Conservation (phyloP, 352 stramenopile genomes). For the Thraustochytrium striatum region DNA sequence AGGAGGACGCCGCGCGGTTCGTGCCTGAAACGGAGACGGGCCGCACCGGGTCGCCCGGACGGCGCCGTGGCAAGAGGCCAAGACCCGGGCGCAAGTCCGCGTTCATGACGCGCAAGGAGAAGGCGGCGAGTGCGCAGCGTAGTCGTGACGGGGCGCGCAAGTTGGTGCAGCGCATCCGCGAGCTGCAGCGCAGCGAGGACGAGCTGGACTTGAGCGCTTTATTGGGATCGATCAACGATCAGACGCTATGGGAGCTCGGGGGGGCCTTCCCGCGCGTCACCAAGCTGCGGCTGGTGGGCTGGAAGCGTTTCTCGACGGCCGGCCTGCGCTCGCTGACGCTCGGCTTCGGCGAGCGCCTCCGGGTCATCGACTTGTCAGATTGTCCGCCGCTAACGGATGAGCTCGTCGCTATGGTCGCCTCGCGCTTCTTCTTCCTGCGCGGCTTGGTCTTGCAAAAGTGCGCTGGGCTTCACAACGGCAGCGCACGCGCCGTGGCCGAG, state of each 20-base stretch:
- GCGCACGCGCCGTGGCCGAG: conserved; percentile 2
- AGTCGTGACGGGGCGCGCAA: not conserved
- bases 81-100: not conserved
- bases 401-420: conserved; percentile 36
- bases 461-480: conserved; percentile 32
- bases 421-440: conserved; percentile 41
- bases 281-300: not conserved
- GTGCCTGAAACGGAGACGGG: not conserved
- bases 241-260: conserved; percentile 27
- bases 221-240: not conserved
- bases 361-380: conserved; percentile 33
- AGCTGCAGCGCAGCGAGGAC: not conserved
- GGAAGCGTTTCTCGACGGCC: conserved; percentile 6
- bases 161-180: not conserved
- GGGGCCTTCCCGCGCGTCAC: not conserved
- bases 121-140: not conserved
- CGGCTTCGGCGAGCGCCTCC: conserved; percentile 44
- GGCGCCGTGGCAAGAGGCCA: not conserved
- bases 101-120: not conserved
- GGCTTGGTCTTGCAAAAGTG: conserved; percentile 24
- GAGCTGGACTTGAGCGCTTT: not conserved
- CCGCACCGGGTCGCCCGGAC: not conserved
- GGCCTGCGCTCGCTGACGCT: conserved; percentile 42
- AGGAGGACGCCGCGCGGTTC: not conserved
- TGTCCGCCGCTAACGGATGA: conserved; percentile 15